Evolutionary conservation across 106 monocot genomes (phyloP), one percentile per base, ranked within the genome.

Genomic region (Amphibolis antarctica): DNA sequence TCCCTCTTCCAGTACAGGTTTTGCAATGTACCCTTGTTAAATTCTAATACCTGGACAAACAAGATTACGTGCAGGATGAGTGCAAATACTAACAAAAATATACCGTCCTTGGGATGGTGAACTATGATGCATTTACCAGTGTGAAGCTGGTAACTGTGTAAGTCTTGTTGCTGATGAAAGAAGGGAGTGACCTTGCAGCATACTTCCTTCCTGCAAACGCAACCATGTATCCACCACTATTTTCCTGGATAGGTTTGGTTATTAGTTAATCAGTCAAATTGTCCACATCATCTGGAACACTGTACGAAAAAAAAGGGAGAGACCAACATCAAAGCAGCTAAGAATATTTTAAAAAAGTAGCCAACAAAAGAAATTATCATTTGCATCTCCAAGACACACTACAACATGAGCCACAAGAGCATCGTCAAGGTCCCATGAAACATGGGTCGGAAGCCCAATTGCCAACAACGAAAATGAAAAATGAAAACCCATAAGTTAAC

Each of bases 161-260:
- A 11, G 80, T 68, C 25, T 44, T 72, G 64, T 90, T 84, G 11
- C 80, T 82, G 23, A 89, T 69, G 68, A 96, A 96, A 19, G 65
- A 46, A 19, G 96, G 86, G 22, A 64, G 42, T 19, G 96, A 96
- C 52, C 86, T 77, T 56, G 96, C 96, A 55, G 96, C 96, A 68
- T 89, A 86, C 29, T 84, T 89, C 49, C 81, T 81, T 14, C 96
- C 89, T 1, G 96, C 86, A 75, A 96, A 96, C 73, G 89, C 96
- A 65, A 96, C 96, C 96, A 96, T 96, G 64, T 68, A 82, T 12
- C 96, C 86, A 46, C 81, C 89, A 30, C 27, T 77, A 60, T 69
- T 79, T 27, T 74, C 74, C 93, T 94, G 69, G 20, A 74, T 69
- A 6, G 24, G 25, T 42, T 42, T 60, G 3, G 18, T 19, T 42